Conservation (phyloP, 1,284 basidiomycete genomes). For the Bondarzewia mesenterica region DNA sequence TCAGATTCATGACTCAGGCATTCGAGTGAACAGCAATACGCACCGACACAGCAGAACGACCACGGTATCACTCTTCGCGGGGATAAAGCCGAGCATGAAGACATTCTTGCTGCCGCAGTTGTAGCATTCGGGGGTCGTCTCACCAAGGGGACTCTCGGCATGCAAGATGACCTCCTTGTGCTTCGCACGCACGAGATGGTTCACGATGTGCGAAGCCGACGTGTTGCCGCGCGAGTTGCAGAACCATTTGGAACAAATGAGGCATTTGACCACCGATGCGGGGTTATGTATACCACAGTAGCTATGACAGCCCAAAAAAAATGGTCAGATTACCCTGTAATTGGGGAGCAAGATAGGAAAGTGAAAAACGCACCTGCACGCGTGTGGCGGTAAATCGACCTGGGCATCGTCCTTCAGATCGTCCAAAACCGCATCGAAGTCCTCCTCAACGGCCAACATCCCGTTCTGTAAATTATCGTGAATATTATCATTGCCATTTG, state of each 20-base stretch:
- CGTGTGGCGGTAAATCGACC: conserved; percentile 82
- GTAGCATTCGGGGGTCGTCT: conserved; percentile 97
- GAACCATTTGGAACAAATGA: conserved; percentile 97
- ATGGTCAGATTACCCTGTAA: background rate
- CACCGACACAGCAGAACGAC: conserved; percentile 97
- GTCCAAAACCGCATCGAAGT: conserved; percentile 81
- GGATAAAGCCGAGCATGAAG: conserved; percentile 98
- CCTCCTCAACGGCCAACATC: conserved; percentile 52
- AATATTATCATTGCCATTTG: conserved; percentile 22
- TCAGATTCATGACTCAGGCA: background rate
- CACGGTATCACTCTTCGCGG: conserved; percentile 97
- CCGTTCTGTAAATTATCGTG: conserved; percentile 23
- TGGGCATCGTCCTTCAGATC: conserved; percentile 82
- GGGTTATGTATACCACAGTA: conserved; percentile 99
- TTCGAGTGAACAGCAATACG: conserved; percentile 20
- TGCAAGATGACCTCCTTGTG: conserved; percentile 99
- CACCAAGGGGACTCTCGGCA: conserved; percentile 90
- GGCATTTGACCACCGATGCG: conserved; percentile 94
- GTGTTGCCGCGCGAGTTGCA: conserved; percentile 99
- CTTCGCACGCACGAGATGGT: conserved; percentile 97
- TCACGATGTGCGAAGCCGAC: conserved; percentile 97
- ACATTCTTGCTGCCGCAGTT: conserved; percentile 99
- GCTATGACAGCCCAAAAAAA: conserved; percentile 30
- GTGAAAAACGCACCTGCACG: conserved; percentile 74
- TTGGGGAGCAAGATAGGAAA: background rate